Conservation (phyloP, 306 rosid genomes). For the Ochetophila trinervis region DNA sequence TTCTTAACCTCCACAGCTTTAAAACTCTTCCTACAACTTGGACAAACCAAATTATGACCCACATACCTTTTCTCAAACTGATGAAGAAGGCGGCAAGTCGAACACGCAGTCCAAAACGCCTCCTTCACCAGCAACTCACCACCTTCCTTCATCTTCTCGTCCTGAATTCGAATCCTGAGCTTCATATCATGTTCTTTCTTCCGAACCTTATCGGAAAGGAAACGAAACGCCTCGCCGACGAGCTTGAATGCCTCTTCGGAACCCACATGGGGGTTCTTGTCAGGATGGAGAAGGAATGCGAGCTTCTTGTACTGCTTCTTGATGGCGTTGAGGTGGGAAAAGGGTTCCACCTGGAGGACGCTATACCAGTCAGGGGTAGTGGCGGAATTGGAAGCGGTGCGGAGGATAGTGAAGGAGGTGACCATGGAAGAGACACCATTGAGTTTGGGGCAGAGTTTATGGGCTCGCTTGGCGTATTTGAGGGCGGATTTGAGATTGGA, state of each 20-base stretch:
- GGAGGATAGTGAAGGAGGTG: slow-evolving; percentile 62
- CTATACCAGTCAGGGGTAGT: slow-evolving; percentile 50
- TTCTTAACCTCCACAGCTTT: slow-evolving; percentile 54
- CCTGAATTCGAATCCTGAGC: slow-evolving; percentile 60
- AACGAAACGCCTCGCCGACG: slow-evolving; percentile 54
- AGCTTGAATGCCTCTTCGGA: slow-evolving; percentile 81
- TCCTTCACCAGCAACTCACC: slow-evolving; percentile 14
- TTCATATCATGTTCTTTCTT: slow-evolving; percentile 61
- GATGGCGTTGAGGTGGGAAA: slow-evolving; percentile 43
- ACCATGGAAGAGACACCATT: slow-evolving; percentile 49
- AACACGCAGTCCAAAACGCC: slow-evolving; percentile 83
- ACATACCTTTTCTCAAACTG: slow-evolving; percentile 75
- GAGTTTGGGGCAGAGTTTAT: slow-evolving; percentile 44
- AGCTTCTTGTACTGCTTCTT: slow-evolving; percentile 69
- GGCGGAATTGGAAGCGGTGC: slow-evolving; percentile 24
- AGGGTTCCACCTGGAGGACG: slow-evolving; percentile 63
- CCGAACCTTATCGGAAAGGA: slow-evolving; percentile 55
- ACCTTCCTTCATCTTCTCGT: slow-evolving; percentile 33
- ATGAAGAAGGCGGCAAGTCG: slow-evolving; percentile 69
- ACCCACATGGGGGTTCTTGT: slow-evolving; percentile 49
- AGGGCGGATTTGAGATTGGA: slow-evolving; percentile 56
- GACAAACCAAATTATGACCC: slow-evolving; percentile 63
- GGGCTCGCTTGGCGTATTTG: slow-evolving; percentile 61
- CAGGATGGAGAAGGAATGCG: slow-evolving; percentile 64
- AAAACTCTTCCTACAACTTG: slow-evolving; percentile 70